phyloP scores from a whole-genome alignment of 2,329 filamentous ascomycete genomes.

The Aspergillus ochraceus region DNA sequence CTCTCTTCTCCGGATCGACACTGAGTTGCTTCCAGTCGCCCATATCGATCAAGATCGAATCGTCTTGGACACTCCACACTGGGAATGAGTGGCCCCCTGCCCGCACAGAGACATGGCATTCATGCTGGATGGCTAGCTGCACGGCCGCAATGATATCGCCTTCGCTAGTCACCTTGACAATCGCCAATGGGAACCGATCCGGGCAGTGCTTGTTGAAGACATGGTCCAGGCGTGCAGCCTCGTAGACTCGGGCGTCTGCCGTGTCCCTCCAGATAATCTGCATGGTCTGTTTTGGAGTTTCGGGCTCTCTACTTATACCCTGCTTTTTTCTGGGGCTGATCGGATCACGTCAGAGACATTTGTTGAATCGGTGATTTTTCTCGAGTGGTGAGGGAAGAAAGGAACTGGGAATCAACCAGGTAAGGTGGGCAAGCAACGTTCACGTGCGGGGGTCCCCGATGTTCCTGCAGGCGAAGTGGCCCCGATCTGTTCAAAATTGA shows the following conservation, averaged over 20 bases:
- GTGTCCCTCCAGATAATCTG: conserved; percentile 26
- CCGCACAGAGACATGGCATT: conserved; percentile 46
- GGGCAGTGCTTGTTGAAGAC: conserved; percentile 49
- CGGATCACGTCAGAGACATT: neutral
- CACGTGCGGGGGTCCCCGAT: neutral
- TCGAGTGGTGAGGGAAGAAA: neutral
- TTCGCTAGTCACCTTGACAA: conserved; percentile 40
- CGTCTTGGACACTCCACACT: conserved; percentile 51
- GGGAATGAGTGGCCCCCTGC: conserved; percentile 53
- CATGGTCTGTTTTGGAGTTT: conserved; percentile 7
- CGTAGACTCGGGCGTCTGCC: conserved; percentile 28
- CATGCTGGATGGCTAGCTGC: conserved; percentile 35
- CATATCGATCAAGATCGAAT: conserved; percentile 47
- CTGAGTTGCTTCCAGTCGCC: conserved; percentile 41
- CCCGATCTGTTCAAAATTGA: too few relatives aligned
- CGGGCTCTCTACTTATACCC: neutral
- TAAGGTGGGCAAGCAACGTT: neutral
- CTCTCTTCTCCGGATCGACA: conserved; percentile 39
- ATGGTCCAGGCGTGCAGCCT: conserved; percentile 40
- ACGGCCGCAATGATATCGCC: conserved; percentile 41
- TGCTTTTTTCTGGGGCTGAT: neutral
- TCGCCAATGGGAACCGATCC: conserved; percentile 41
- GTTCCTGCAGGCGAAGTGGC: too few relatives aligned
- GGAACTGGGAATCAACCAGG: neutral
- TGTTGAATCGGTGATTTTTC: neutral